Conservation (phyloP, 768 basidiomycete genomes). For the Exidia glandulosa region DNA sequence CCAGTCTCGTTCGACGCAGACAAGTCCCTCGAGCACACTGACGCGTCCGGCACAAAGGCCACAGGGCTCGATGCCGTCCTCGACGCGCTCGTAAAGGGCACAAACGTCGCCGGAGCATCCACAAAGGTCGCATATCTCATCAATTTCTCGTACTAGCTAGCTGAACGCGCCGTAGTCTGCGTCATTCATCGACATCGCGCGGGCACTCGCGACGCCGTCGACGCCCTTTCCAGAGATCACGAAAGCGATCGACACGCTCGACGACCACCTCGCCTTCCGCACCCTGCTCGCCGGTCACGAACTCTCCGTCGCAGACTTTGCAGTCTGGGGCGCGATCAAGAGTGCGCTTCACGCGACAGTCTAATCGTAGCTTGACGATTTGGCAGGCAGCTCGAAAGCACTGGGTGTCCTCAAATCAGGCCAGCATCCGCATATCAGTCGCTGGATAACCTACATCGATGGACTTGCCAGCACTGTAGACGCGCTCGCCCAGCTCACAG, state of each 20-base stretch:
- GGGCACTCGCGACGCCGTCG: slow-evolving; percentile 36
- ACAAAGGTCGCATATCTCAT: slow-evolving; percentile 36
- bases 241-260: slow-evolving; percentile 64
- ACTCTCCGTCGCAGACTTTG: slow-evolving; percentile 79
- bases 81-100: slow-evolving; percentile 47
- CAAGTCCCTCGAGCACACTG: slow-evolving; percentile 3
- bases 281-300: slow-evolving; percentile 73
- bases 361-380: too few relatives aligned
- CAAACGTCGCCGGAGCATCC: slow-evolving; percentile 48
- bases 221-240: slow-evolving; percentile 56
- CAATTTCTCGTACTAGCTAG: not conserved
- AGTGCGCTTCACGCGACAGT: too few relatives aligned
- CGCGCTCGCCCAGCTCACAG: slow-evolving; percentile 47
- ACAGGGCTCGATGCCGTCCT: slow-evolving; percentile 58
- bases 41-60: slow-evolving; percentile 34
- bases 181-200: slow-evolving; percentile 52
- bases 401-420: slow-evolving; percentile 81
- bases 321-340: slow-evolving; percentile 81
- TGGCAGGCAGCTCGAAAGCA: slow-evolving; percentile 66
- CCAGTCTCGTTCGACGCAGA: slow-evolving; percentile 35
- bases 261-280: slow-evolving; percentile 79
- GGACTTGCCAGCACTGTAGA: slow-evolving; percentile 59
- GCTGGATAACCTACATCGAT: slow-evolving; percentile 81
- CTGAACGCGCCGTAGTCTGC: slow-evolving; percentile 32
- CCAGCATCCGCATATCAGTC: slow-evolving; percentile 64